Percentiles rank a stretch among this genome's conserved stretches.
phyloP scores from a whole-genome alignment of 2,329 filamentous ascomycete species.

The Fusarium duplospermum region DNA sequence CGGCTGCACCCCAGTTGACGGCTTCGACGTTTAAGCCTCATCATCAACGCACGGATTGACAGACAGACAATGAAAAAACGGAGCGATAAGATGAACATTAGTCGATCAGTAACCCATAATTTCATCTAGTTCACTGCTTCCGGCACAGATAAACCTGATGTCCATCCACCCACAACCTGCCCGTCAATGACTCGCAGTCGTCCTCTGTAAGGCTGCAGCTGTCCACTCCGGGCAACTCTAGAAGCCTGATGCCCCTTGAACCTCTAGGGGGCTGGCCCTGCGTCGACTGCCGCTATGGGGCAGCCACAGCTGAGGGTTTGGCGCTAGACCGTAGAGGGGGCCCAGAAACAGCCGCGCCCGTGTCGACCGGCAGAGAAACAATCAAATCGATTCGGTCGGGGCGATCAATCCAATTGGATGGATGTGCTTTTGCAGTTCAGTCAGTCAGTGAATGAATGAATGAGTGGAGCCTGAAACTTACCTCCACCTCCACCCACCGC shows the following conservation, averaged over 20 bases:
- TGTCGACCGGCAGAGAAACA: background rate
- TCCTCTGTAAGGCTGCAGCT: background rate
- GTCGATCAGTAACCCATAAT: background rate
- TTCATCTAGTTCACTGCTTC: background rate
- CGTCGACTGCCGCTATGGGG: background rate
- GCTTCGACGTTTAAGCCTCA: background rate
- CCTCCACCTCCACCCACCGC: conserved; percentile 9
- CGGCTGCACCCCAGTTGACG: background rate
- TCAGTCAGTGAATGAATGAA: background rate
- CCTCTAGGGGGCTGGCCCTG: background rate
- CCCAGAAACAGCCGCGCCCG: background rate
- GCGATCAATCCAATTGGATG: conserved; percentile 7
- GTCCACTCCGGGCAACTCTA: background rate
- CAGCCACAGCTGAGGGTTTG: background rate
- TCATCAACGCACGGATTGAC: background rate
- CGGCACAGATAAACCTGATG: background rate
- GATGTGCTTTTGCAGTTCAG: background rate
- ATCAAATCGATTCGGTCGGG: background rate
- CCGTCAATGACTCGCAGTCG: background rate
- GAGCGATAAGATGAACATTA: background rate
- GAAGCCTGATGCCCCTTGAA: background rate
- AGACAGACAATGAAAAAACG: background rate
- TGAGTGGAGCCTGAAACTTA: conserved; percentile 25
- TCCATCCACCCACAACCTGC: background rate
- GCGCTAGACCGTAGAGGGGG: background rate